These are phyloP conservation scores for Protostelium mycophagum DNA, from an alignment of 78 protist species.

Conservation along the genomic window DNA sequence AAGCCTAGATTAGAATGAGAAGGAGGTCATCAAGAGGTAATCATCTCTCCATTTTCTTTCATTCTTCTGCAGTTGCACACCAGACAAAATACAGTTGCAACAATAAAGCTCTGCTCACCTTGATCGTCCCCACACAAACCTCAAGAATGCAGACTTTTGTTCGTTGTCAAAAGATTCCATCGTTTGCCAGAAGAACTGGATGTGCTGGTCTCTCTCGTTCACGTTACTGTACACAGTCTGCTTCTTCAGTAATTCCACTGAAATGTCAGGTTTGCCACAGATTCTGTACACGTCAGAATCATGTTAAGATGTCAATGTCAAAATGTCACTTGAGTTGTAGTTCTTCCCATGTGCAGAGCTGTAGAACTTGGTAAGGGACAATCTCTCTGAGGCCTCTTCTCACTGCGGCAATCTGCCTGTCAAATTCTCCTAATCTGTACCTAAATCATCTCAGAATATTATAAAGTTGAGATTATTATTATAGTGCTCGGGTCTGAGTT, in stretches of 20 bases:
- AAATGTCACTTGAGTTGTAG: not conserved
- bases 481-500: too few species aligned
- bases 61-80: too few species aligned
- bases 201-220: not conserved
- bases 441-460: too few species aligned
- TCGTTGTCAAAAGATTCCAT: not conserved
- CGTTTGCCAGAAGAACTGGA: not conserved
- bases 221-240: not conserved
- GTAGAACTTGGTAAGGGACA: not conserved
- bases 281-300: not conserved
- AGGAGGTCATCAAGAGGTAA: too few species aligned
- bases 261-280: not conserved
- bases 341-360: not conserved
- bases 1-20: not conserved
- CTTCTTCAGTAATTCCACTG: not conserved
- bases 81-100: too few species aligned
- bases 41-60: too few species aligned
- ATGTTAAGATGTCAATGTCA: not conserved
- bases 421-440: not conserved
- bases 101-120: not conserved
- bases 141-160: not conserved
- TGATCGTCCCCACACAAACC: not conserved
- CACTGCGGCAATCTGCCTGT: not conserved
- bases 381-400: not conserved
- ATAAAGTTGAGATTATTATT: too few species aligned